Percentiles rank a stretch among this genome's conserved stretches.
Evolutionary conservation across 306 rosid genomes (phyloP).

Genomic region (Phaseolus lunatus): DNA sequence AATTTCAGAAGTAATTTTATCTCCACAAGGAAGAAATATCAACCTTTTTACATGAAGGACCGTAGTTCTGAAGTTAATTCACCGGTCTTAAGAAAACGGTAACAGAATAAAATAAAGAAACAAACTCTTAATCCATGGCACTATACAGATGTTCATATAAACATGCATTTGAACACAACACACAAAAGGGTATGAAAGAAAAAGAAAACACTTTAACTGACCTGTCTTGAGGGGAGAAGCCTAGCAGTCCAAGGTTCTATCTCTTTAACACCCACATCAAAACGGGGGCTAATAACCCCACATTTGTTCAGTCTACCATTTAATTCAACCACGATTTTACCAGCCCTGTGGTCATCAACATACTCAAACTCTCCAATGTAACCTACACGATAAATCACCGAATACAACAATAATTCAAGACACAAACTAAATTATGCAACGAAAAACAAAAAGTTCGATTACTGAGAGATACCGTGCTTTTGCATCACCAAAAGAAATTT

Average conservation of each 20-base stretch:
- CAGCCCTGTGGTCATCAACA: constrained; percentile 17
- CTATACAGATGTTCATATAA: background rate
- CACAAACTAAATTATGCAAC: too few species aligned
- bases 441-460: background rate
- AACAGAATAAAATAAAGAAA: background rate
- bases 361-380: background rate
- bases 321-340: constrained; percentile 57
- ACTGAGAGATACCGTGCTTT: background rate
- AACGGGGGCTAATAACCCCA: constrained; percentile 40
- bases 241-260: constrained; percentile 61
- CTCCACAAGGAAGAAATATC: background rate
- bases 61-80: background rate
- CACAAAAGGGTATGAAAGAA: background rate
- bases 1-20: background rate
- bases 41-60: background rate
- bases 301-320: constrained; percentile 55
- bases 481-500: background rate
- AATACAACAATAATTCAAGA: background rate
- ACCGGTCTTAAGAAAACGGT: background rate
- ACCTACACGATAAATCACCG: background rate
- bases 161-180: background rate
- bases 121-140: background rate
- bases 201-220: background rate
- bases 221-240: constrained; percentile 62
- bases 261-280: constrained; percentile 59